Percentiles rank a stretch among this genome's conserved stretches.
phyloP scores from a whole-genome alignment of 169 alveolate species.

The Cryptosporidium xiaoi region DNA sequence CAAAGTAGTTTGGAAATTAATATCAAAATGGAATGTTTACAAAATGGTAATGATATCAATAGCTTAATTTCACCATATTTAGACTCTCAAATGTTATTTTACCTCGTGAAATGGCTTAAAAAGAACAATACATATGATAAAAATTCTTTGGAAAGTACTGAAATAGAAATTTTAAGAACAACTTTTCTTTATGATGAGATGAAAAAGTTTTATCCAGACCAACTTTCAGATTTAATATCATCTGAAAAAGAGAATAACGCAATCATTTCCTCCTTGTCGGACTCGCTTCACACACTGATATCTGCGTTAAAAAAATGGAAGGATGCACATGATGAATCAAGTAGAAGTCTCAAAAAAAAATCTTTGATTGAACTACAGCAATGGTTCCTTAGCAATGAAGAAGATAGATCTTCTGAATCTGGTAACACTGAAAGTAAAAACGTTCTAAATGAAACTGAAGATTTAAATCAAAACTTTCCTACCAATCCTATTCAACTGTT shows the following conservation, averaged over 20 bases:
- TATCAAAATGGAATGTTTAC: neutral
- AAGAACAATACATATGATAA: slow-evolving; percentile 15
- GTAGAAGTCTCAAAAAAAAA: slow-evolving; percentile 57
- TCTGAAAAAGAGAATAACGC: slow-evolving; percentile 8
- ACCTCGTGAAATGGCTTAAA: slow-evolving; percentile 54
- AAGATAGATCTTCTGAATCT: neutral
- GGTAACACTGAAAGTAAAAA: neutral
- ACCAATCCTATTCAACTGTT: slow-evolving; percentile 57
- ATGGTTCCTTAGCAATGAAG: slow-evolving; percentile 40
- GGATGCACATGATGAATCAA: slow-evolving; percentile 72
- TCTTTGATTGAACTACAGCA: slow-evolving; percentile 62
- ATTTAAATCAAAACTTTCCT: slow-evolving; percentile 19
- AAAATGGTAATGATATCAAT: slow-evolving; percentile 9
- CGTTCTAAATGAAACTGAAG: neutral
- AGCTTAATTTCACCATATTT: slow-evolving; percentile 38
- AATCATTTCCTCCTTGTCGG: slow-evolving; percentile 7
- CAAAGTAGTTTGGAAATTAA: neutral
- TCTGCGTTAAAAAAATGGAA: slow-evolving; percentile 69
- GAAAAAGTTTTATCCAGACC: slow-evolving; percentile 23
- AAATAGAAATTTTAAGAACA: slow-evolving; percentile 43
- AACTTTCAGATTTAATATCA: slow-evolving; percentile 12
- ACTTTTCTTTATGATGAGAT: slow-evolving; percentile 53
- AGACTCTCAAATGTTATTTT: slow-evolving; percentile 59
- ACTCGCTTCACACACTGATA: slow-evolving; percentile 20
- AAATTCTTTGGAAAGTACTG: slow-evolving; percentile 28